Evolutionary conservation across 768 basidiomycete genomes (phyloP).

Genomic region (Russula dissimulans): DNA sequence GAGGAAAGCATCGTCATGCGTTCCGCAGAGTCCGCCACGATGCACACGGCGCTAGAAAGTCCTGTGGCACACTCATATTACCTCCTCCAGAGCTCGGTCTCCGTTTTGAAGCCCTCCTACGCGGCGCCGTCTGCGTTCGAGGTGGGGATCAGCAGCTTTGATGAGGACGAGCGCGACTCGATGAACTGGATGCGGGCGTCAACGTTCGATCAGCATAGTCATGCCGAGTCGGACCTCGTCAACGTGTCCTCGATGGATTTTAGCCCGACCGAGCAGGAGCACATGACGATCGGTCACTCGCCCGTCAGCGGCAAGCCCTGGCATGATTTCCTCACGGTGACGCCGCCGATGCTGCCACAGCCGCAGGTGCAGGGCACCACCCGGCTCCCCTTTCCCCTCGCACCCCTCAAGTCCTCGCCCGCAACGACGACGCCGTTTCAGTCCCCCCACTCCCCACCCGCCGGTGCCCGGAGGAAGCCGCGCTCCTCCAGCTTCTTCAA

Average conservation of each 20-base stretch:
- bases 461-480: slow-evolving; percentile 25
- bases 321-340: slow-evolving; percentile 9
- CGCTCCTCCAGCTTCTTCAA: slow-evolving; percentile 27
- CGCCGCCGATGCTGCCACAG: background rate
- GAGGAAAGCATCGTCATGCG: slow-evolving; percentile 19
- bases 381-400: slow-evolving; percentile 17
- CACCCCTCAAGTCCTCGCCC: slow-evolving; percentile 20
- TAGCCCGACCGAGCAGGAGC: slow-evolving; percentile 14
- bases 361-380: slow-evolving; percentile 2
- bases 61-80: slow-evolving; percentile 11
- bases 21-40: slow-evolving; percentile 16
- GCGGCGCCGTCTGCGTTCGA: slow-evolving; percentile 15
- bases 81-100: slow-evolving; percentile 13
- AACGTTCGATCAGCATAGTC: slow-evolving; percentile 3
- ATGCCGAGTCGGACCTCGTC: slow-evolving; percentile 7
- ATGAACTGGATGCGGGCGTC: slow-evolving; percentile 20
- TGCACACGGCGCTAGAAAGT: slow-evolving; percentile 20
- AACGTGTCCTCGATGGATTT: slow-evolving; percentile 17
- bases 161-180: slow-evolving; percentile 18
- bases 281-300: slow-evolving; percentile 10
- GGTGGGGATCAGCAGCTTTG: slow-evolving; percentile 19
- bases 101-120: slow-evolving; percentile 14
- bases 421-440: slow-evolving; percentile 24
- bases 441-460: slow-evolving; percentile 15
- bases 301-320: slow-evolving; percentile 8